Conservation (phyloP, 805 yeast species). For the Yueomyces sinensis region DNA sequence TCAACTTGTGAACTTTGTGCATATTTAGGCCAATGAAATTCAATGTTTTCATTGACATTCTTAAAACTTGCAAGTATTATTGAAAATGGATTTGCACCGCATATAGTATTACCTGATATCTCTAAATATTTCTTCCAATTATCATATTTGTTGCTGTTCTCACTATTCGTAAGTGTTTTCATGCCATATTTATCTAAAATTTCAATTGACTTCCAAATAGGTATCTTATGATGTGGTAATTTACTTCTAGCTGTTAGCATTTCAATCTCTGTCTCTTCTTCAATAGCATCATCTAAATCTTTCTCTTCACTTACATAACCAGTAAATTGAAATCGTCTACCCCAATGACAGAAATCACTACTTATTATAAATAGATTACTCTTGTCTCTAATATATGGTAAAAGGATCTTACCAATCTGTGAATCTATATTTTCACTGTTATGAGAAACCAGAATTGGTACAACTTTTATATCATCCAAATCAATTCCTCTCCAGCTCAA, state of each 20-base stretch:
- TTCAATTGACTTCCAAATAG: conserved; percentile 65
- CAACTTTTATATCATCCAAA: conserved; percentile 32
- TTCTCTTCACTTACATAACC: conserved; percentile 28
- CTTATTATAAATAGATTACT: conserved; percentile 62
- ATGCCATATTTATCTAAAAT: conserved; percentile 59
- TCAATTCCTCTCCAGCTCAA: conserved; percentile 30
- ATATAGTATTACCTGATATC: conserved; percentile 74
- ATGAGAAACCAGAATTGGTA: conserved; percentile 74
- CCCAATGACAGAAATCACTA: conserved; percentile 96
- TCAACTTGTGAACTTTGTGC: conserved; percentile 55
- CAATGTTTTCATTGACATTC: conserved; percentile 8
- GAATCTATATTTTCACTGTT: conserved; percentile 33
- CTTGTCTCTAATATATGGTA: conserved; percentile 40
- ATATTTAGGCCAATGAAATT: conserved; percentile 64
- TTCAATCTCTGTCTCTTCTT: conserved; percentile 23
- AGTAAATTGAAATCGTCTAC: conserved; percentile 47
- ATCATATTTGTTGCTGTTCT: conserved; percentile 39
- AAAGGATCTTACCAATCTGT: conserved; percentile 34
- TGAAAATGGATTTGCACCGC: conserved; percentile 79
- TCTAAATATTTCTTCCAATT: conserved; percentile 57
- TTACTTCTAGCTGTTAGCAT: conserved; percentile 17
- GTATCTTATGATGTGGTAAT: conserved; percentile 23
- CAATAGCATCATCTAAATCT: conserved; percentile 18
- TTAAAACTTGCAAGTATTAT: conserved; percentile 41
- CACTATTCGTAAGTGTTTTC: conserved; percentile 28